Base-by-base conservation (phyloP, 1,284 basidiomycete species). In the Cryptococcus deneoformans region DNA sequence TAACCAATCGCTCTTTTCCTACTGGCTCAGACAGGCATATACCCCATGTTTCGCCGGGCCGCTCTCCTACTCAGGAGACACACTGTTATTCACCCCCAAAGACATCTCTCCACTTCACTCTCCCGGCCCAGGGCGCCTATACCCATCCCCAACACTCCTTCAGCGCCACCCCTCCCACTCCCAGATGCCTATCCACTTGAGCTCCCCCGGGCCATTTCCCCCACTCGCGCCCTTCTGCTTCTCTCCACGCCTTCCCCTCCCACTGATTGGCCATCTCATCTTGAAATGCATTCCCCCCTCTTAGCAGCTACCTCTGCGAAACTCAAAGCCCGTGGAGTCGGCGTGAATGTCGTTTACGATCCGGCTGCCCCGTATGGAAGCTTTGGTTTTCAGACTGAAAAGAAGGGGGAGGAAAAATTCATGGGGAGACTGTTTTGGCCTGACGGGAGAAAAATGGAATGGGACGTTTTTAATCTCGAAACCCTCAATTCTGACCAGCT, bases 281-380 rank as follows among this genome's bases (percentile, higher is more conserved):
- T 76, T 20, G 73, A 75, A 37, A 57, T 73, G 7, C 60, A 62
- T 11, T 72, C 66, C 5, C 62, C 66, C 0, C 57, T 78, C 3
- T 47, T 76, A 12, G 56, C 62, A 34, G 57, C 45, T 1, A 51
- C 62, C 0, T 58, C 57, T 1, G 55, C 53, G 0, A 39, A 47
- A 20, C 57, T 71, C 8, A 71, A 72, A 47, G n/a, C 53, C 1
- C 39, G 54, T 2, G 61, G 61, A 2, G 60, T 75, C 7, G 64
- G 59, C 10, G 67, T 75, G 12, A 72, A 75, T 55, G 70, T 67
- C 1, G 58, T 69, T 7, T 76, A 71, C 40, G 73, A 77, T 56
- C 69, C 67, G 0, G 10, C 11, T 1, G 60, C 62, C 6, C 24
- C 24, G 5, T 37, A 39, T 4, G 29, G 29, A 29, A 29, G 29